Conservation (phyloP, 2,329 filamentous ascomycete genomes). For the Blastomyces gilchristii region DNA sequence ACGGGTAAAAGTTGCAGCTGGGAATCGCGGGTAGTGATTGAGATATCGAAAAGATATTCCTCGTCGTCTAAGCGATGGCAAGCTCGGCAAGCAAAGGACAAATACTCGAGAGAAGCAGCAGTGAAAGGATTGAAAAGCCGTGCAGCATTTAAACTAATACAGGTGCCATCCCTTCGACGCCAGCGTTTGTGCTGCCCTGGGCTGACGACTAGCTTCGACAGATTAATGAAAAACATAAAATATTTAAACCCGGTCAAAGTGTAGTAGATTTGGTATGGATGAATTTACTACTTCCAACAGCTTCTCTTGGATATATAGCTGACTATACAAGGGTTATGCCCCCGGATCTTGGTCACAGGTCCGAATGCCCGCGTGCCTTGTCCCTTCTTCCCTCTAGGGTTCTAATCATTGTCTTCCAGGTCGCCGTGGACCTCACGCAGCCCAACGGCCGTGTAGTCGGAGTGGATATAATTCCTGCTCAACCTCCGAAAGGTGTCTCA, state of each 20-base stretch:
- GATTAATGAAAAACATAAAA: conserved; percentile 70
- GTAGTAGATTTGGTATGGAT: conserved; percentile 69
- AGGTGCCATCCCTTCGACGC: conserved; percentile 42
- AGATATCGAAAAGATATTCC: conserved; percentile 17
- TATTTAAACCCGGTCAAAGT: conserved; percentile 73
- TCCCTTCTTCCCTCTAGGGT: not conserved
- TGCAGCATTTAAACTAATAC: conserved; percentile 84
- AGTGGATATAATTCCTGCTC: conserved; percentile 86
- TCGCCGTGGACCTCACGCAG: conserved; percentile 67
- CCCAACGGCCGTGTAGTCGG: conserved; percentile 74
- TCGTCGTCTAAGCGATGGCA: conserved; percentile 70
- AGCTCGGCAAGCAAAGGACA: conserved; percentile 62
- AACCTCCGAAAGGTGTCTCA: conserved; percentile 83
- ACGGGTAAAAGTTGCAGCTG: not conserved
- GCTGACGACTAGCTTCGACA: conserved; percentile 27
- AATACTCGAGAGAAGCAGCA: conserved; percentile 62
- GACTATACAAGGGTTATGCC: conserved; percentile 32
- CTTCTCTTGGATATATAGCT: not conserved
- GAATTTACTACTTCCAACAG: not conserved
- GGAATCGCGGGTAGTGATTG: not conserved
- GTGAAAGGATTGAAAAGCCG: conserved; percentile 75
- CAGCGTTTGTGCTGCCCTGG: not conserved
- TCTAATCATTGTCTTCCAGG: conserved; percentile 40
- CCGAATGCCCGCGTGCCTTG: not conserved
- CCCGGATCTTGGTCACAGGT: conserved; percentile 54